Conservation (phyloP, 768 basidiomycete species). For the Tricholoma sp. region DNA sequence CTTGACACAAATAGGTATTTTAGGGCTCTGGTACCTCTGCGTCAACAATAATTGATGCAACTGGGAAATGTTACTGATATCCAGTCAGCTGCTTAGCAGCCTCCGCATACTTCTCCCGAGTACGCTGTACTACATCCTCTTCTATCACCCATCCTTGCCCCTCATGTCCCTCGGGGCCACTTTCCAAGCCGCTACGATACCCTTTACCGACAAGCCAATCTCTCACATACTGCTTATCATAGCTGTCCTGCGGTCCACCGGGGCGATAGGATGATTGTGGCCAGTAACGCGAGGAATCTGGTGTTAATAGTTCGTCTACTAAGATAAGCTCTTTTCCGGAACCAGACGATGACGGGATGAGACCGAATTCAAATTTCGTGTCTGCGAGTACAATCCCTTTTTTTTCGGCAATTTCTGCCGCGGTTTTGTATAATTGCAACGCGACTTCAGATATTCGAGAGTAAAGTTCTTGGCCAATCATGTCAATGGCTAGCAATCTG, state of each 20-base stretch:
- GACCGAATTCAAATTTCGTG: conserved; percentile 98
- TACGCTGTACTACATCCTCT: conserved; percentile 71
- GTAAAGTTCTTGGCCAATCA: conserved; percentile 67
- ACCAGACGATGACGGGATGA: conserved; percentile 40
- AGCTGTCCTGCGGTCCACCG: conserved; percentile 80
- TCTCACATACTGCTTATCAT: conserved; percentile 94
- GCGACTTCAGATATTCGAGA: conserved; percentile 54
- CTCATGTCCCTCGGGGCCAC: conserved; percentile 58
- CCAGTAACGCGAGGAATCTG: conserved; percentile 96
- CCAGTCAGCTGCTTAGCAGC: conserved; percentile 58
- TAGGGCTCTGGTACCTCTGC: too few relatives aligned
- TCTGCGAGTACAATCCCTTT: conserved; percentile 92
- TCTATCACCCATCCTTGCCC: conserved; percentile 78
- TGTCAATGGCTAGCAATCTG: conserved; percentile 42
- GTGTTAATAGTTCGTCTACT: conserved; percentile 95
- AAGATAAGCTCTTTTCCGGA: conserved; percentile 51
- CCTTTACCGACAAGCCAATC: conserved; percentile 80
- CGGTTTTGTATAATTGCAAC: conserved; percentile 64
- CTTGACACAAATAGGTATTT: too few relatives aligned
- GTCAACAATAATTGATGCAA: not conserved
- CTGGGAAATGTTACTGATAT: not conserved
- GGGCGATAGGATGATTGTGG: conserved; percentile 66
- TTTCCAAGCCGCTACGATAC: conserved; percentile 76
- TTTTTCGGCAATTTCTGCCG: conserved; percentile 65
- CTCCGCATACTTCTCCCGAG: conserved; percentile 74